phyloP scores from a whole-genome alignment of 306 rosid genomes.

The Hippophae gyantsensis region DNA sequence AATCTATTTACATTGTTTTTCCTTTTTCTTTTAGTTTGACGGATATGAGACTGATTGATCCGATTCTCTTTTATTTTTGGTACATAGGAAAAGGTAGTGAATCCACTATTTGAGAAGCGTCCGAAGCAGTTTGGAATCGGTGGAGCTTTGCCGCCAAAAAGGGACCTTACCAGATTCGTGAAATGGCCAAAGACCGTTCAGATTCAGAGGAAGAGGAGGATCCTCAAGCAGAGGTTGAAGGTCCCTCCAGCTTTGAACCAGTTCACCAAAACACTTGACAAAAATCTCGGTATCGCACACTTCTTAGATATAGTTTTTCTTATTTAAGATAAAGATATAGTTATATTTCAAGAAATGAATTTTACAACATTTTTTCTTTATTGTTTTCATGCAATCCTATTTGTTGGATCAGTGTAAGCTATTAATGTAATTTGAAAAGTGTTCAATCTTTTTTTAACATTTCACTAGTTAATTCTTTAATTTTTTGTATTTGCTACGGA shows the following conservation, averaged over 20 bases:
- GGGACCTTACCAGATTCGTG: slow-evolving; percentile 53
- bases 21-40: not conserved
- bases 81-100: slow-evolving; percentile 46
- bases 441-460: too few species aligned
- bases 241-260: slow-evolving; percentile 74
- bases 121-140: slow-evolving; percentile 70
- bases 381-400: too few species aligned
- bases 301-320: not conserved
- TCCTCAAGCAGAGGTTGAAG: slow-evolving; percentile 60
- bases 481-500: too few species aligned
- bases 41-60: too few species aligned
- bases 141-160: slow-evolving; percentile 74
- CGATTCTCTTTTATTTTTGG: not conserved
- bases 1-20: not conserved
- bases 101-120: slow-evolving; percentile 59
- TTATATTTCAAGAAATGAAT: too few species aligned
- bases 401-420: too few species aligned
- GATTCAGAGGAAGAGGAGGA: slow-evolving; percentile 56
- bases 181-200: slow-evolving; percentile 58
- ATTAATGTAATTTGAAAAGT: too few species aligned
- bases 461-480: too few species aligned
- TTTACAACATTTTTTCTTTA: too few species aligned
- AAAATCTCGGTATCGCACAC: slow-evolving; percentile 41
- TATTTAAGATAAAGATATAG: not conserved
- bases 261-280: slow-evolving; percentile 74